phyloP scores from a whole-genome alignment of 805 yeast species.

The Saccharomycopsis sp. region DNA sequence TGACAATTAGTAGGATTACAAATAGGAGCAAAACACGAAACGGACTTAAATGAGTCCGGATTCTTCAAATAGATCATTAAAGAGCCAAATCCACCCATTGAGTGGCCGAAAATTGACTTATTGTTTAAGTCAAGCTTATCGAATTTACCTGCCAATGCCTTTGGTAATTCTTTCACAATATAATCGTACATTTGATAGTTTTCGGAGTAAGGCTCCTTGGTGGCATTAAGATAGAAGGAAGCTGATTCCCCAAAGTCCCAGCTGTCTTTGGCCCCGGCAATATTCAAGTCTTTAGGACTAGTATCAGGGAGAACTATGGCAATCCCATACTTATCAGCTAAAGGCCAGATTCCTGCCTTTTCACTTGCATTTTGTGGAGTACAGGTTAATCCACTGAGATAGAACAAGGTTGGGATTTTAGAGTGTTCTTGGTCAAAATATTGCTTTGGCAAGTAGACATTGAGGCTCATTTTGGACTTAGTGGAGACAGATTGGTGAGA shows the following conservation, averaged over 20 bases:
- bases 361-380: slow-evolving; percentile 91
- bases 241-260: slow-evolving; percentile 96
- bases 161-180: slow-evolving; percentile 66
- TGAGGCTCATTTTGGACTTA: slow-evolving; percentile 72
- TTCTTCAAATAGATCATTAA: slow-evolving; percentile 59
- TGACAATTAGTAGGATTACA: slow-evolving; percentile 67
- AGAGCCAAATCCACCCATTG: slow-evolving; percentile 99
- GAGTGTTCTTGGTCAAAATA: slow-evolving; percentile 27
- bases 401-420: slow-evolving; percentile 66
- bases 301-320: slow-evolving; percentile 94
- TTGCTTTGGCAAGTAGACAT: slow-evolving; percentile 69
- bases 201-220: slow-evolving; percentile 58
- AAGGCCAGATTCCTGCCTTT: slow-evolving; percentile 81
- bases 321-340: slow-evolving; percentile 75
- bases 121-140: slow-evolving; percentile 49
- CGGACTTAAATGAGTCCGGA: slow-evolving; percentile 65
- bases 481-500: slow-evolving; percentile 64
- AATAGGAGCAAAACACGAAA: slow-evolving; percentile 89
- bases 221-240: slow-evolving; percentile 87
- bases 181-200: slow-evolving; percentile 87
- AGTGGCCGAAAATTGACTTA: slow-evolving; percentile 86
- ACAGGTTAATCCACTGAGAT: slow-evolving; percentile 86
- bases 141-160: slow-evolving; percentile 37
- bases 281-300: slow-evolving; percentile 80
- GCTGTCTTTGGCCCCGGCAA: slow-evolving; percentile 72